phyloP scores from a whole-genome alignment of 2,329 filamentous ascomycete species.

The Neofusicoccum parvum region DNA sequence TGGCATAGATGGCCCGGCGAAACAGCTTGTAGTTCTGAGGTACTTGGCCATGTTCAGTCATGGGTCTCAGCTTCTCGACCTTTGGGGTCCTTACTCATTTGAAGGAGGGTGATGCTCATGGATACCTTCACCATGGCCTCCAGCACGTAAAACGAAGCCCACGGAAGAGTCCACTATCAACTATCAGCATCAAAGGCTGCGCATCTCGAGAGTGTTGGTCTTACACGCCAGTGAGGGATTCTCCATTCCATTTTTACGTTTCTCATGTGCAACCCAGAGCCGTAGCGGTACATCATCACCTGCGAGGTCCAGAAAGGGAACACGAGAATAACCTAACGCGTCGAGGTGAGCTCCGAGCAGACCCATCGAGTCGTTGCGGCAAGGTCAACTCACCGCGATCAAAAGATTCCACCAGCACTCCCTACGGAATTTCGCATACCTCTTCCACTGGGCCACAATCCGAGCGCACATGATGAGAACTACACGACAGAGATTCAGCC shows the following conservation, averaged over 20 bases:
- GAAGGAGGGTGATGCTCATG: conserved; percentile 4
- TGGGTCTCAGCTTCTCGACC: too few relatives aligned
- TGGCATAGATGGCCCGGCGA: neutral
- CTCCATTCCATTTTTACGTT: neutral
- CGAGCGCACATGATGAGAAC: neutral
- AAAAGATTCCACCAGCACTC: neutral
- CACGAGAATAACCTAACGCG: neutral
- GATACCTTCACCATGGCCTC: conserved; percentile 15
- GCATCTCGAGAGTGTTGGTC: neutral
- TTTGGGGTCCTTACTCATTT: neutral
- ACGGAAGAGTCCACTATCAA: neutral
- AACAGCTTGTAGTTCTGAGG: neutral
- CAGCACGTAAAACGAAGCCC: neutral
- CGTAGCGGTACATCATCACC: neutral
- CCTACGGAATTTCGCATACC: conserved; percentile 2
- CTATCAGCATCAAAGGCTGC: neutral
- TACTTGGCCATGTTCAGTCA: neutral
- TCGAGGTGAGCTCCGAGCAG: too few relatives aligned
- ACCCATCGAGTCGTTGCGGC: too few relatives aligned
- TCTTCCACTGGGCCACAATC: neutral
- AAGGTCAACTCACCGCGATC: neutral
- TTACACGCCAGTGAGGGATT: conserved; percentile 1
- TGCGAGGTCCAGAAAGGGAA: conserved; percentile 9
- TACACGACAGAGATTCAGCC: neutral
- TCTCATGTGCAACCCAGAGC: neutral